Conservation (phyloP, 345 rosid species). For the Populus tremula region DNA sequence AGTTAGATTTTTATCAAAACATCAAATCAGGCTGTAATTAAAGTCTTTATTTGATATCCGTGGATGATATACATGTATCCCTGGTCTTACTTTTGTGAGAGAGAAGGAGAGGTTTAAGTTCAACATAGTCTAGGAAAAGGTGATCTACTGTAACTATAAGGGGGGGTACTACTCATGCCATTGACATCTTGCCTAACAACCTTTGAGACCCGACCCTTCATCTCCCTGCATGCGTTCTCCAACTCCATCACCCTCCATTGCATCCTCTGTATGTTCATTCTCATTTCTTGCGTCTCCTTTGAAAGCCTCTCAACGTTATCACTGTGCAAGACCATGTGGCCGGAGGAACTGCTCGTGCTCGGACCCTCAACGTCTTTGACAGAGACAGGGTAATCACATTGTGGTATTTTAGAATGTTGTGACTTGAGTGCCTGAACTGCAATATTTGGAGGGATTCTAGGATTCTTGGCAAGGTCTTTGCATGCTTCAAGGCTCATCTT, state of each 20-base stretch:
- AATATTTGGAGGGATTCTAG: constrained; percentile 69
- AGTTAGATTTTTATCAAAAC: not conserved
- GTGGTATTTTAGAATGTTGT: constrained; percentile 29
- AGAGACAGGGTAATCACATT: not conserved
- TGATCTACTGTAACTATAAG: constrained; percentile 6
- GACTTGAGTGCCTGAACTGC: constrained; percentile 68
- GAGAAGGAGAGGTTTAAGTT: constrained; percentile 19
- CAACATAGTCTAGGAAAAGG: constrained; percentile 59
- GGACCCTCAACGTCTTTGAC: not conserved
- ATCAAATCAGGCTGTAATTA: not conserved
- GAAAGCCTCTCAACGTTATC: constrained; percentile 22
- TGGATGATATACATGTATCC: not conserved
- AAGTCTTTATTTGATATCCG: not conserved
- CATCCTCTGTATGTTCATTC: constrained; percentile 40
- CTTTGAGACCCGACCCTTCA: constrained; percentile 56
- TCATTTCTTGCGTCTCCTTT: constrained; percentile 34
- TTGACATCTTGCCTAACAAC: constrained; percentile 29
- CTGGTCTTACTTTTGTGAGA: not conserved
- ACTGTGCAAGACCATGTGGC: not conserved
- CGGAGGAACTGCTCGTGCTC: not conserved
- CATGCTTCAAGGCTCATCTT: constrained; percentile 69
- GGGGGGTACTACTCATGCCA: not conserved
- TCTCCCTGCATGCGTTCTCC: constrained; percentile 55
- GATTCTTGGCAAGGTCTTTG: constrained; percentile 76
- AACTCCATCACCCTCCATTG: constrained; percentile 48